Base-by-base conservation (phyloP, 345 rosid genomes). In the Ricinus communis region DNA sequence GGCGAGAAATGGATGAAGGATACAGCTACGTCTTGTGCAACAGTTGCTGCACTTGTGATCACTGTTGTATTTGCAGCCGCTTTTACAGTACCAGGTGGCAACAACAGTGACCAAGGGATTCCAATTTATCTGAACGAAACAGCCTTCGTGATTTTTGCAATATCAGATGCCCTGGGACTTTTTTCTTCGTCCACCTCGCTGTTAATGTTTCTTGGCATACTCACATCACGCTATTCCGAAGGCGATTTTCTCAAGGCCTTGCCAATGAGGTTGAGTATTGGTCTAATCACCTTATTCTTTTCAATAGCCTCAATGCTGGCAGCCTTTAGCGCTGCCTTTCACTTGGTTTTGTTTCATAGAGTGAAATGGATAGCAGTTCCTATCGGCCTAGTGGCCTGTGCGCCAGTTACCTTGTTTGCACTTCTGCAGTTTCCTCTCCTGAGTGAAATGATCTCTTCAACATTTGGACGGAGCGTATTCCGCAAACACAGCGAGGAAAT, bases 1-100 rank as follows among this genome's bases (percentile, higher is more conserved):
- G 74, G 74, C 50, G 74, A 59, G 57, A 24, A 60, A 49, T 70
- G 74, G 74, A 59, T 70, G 74, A 70, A 70, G 66, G 36, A 50
- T 25, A 70, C 74, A 14, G 74, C 74, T 9, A 41, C 53, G 5
- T 60, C 74, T 12, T 70, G 58, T 55, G 30, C 62, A 21, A 40
- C 62, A 8, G 66, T 70, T n/a, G 74, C 74, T 43, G 62, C 58
- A 18, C 66, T 70, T 13, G 33, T 70, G 3, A 47, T 41, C 8
- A 70, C 74, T 5, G 66, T 70, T 8, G 45, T 31, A 33, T 70
- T 70, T 36, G 74, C 74, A 19, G 74, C 74, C 3, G 47, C 62
- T 28, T 70, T 70, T 22, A 70, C 67, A 5, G 27, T 70, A 8
- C 74, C 74, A 13, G 74, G 74, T 2, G 74, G 74, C 33, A 46